These are phyloP conservation scores for Hypoxylon sp. DNA, from an alignment of 2,329 filamentous ascomycete genomes.

Conservation along the genomic window DNA sequence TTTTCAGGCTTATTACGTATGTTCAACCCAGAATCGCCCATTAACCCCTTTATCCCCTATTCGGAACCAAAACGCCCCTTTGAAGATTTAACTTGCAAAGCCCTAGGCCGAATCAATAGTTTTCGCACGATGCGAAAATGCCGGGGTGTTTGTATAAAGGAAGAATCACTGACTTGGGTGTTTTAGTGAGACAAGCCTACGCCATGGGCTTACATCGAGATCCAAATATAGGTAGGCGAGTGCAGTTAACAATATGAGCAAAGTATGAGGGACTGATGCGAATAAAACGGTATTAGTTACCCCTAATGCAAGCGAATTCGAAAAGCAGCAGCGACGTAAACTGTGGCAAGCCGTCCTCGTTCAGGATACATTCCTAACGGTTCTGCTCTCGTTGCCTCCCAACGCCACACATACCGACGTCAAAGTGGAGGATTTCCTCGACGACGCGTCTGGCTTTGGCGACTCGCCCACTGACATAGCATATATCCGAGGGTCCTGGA, in stretches of 20 bases:
- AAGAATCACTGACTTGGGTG: constrained; percentile 25
- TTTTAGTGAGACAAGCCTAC: constrained; percentile 80
- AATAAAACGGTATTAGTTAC: constrained; percentile 60
- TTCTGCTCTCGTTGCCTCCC: constrained; percentile 82
- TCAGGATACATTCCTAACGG: constrained; percentile 86
- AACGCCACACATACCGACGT: constrained; percentile 86
- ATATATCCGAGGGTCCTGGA: constrained; percentile 84
- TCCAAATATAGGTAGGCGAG: constrained; percentile 75
- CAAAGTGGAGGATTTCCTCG: constrained; percentile 78
- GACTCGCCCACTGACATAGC: constrained; percentile 75
- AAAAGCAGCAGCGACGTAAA: constrained; percentile 84
- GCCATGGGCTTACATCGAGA: constrained; percentile 86
- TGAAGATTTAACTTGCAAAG: not conserved
- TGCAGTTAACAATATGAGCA: not conserved
- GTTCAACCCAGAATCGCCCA: constrained; percentile 9
- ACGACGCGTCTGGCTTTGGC: constrained; percentile 72
- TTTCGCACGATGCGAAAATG: not conserved
- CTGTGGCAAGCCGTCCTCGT: constrained; percentile 86
- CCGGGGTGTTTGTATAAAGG: not conserved
- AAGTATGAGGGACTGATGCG: constrained; percentile 31
- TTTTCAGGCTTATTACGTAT: constrained; percentile 76
- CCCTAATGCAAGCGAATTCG: constrained; percentile 75
- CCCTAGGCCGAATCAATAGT: not conserved
- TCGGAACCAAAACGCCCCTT: not conserved
- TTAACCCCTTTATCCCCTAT: not conserved